Conservation (phyloP, 225 moss, liverwort and hornwort species). For the Sphagnum tenellum region DNA sequence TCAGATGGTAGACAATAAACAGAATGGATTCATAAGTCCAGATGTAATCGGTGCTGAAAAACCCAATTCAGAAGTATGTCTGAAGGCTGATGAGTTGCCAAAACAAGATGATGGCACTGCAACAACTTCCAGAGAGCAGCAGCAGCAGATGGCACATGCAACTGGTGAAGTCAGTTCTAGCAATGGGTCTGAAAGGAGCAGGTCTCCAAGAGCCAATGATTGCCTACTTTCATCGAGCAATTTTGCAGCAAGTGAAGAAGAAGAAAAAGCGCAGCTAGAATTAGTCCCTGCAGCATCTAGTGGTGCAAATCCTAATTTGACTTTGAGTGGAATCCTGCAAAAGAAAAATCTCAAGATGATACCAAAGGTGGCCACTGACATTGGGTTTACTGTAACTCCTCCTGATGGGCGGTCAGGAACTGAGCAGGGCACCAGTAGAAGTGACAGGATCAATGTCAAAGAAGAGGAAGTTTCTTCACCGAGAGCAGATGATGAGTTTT, state of each 20-base stretch:
- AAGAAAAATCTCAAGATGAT: slow-evolving; percentile 26
- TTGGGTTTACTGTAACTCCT: slow-evolving; percentile 19
- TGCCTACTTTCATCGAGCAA: slow-evolving; percentile 38
- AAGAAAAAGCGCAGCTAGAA: slow-evolving; percentile 31
- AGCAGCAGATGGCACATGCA: too few species aligned
- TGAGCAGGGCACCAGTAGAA: slow-evolving; percentile 24
- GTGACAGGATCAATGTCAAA: slow-evolving; percentile 25
- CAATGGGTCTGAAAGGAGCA: too few species aligned
- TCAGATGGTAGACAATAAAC: too few species aligned
- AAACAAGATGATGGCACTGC: too few species aligned
- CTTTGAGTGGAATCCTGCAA: slow-evolving; percentile 7
- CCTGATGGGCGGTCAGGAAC: slow-evolving; percentile 28
- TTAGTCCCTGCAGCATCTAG: slow-evolving; percentile 12
- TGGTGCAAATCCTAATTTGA: slow-evolving; percentile 15
- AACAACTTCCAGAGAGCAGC: too few species aligned
- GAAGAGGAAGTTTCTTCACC: slow-evolving; percentile 23
- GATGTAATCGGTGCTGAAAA: too few species aligned
- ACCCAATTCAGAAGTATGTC: too few species aligned
- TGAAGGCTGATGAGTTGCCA: too few species aligned
- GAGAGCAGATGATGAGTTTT: slow-evolving; percentile 2
- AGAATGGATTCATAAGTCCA: too few species aligned
- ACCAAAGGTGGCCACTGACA: neutral
- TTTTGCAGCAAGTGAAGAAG: slow-evolving; percentile 35
- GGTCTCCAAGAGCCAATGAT: slow-evolving; percentile 2
- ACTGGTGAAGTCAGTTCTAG: too few species aligned